phyloP scores from a whole-genome alignment of 169 alveolate genomes.

The Plasmodium blacklocki region DNA sequence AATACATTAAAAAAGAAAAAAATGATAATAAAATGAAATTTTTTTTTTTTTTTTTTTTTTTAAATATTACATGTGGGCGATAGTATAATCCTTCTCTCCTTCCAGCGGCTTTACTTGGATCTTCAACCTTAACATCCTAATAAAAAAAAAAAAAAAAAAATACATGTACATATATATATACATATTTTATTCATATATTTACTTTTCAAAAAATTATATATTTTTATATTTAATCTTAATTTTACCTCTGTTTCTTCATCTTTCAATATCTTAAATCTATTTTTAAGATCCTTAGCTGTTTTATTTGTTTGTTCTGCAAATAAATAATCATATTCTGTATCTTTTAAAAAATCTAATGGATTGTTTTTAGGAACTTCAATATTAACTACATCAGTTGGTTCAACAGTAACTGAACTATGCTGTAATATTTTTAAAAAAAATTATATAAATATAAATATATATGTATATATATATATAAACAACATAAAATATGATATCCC shows the following conservation, averaged over 20 bases:
- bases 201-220: background rate
- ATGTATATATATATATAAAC: slow-evolving; percentile 51
- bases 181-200: slow-evolving; percentile 3
- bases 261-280: slow-evolving; percentile 82
- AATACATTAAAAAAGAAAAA: background rate
- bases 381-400: slow-evolving; percentile 80
- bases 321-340: slow-evolving; percentile 74
- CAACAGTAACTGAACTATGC: slow-evolving; percentile 69
- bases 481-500: slow-evolving; percentile 42
- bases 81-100: slow-evolving; percentile 45
- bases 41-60: background rate
- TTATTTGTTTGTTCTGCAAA: slow-evolving; percentile 70
- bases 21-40: background rate
- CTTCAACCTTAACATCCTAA: slow-evolving; percentile 76
- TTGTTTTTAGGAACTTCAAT: slow-evolving; percentile 79
- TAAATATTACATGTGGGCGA: slow-evolving; percentile 66
- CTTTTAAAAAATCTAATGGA: slow-evolving; percentile 74
- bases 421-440: slow-evolving; percentile 14
- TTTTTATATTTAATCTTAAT: background rate
- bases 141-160: slow-evolving; percentile 66
- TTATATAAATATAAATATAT: slow-evolving; percentile 15
- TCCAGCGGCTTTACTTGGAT: slow-evolving; percentile 25
- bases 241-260: slow-evolving; percentile 80
- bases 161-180: slow-evolving; percentile 46
- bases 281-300: slow-evolving; percentile 82